phyloP scores from a whole-genome alignment of 2,329 filamentous ascomycete genomes.

The Xylariaceae sp. region DNA sequence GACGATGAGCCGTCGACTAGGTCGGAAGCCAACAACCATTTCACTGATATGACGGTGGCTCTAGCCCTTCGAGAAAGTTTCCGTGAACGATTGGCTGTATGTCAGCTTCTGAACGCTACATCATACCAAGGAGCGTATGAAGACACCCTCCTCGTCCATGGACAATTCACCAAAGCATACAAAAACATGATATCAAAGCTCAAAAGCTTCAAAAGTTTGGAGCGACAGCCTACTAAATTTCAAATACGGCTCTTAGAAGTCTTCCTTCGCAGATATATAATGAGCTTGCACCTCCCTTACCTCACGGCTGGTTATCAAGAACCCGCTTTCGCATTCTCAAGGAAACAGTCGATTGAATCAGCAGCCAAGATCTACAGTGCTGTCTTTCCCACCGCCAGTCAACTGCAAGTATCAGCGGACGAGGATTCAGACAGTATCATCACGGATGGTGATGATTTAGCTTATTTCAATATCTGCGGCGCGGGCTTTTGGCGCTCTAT shows the following conservation, averaged over 20 bases:
- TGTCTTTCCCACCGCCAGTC: conserved; percentile 29
- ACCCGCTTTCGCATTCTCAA: conserved; percentile 47
- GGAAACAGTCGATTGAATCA: conserved; percentile 45
- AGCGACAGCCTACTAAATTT: conserved; percentile 30
- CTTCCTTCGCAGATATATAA: conserved; percentile 51
- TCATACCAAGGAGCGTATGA: conserved; percentile 37
- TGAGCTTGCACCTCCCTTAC: conserved; percentile 53
- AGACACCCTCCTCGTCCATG: conserved; percentile 42
- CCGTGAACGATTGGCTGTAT: conserved; percentile 39
- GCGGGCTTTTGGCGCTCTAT: conserved; percentile 40
- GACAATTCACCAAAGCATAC: conserved; percentile 40
- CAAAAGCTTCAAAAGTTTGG: conserved; percentile 9
- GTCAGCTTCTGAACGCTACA: conserved; percentile 42
- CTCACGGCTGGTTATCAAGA: conserved; percentile 38
- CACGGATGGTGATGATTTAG: conserved; percentile 31
- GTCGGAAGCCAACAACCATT: conserved; percentile 20
- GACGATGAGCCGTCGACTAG: conserved; percentile 32
- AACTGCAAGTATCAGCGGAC: background rate
- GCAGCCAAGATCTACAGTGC: conserved; percentile 44
- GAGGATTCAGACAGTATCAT: conserved; percentile 5
- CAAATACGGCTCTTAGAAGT: conserved; percentile 46
- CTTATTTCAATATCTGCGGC: conserved; percentile 36
- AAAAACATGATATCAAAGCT: conserved; percentile 34
- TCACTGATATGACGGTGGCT: conserved; percentile 49
- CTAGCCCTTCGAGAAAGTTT: conserved; percentile 44